Conservation (phyloP, 2,329 filamentous ascomycete species). For the Leptosphaerulina australis region DNA sequence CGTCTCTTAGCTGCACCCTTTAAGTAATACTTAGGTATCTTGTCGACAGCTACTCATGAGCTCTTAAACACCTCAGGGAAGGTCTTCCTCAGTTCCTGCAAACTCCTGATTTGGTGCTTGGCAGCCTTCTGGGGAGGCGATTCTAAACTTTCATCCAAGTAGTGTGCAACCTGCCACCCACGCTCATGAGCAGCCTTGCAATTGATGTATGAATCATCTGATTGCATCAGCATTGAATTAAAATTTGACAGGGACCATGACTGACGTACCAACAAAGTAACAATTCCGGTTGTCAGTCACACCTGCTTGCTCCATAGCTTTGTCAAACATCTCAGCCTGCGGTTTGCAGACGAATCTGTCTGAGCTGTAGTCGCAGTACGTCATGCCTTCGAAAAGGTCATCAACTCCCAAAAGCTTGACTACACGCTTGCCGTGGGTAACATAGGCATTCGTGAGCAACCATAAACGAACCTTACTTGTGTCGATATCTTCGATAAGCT, state of each 20-base stretch:
- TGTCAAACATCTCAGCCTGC: conserved; percentile 78
- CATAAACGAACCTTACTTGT: conserved; percentile 82
- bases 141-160: conserved; percentile 77
- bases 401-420: conserved; percentile 80
- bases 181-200: conserved; percentile 75
- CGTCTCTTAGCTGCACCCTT: background rate
- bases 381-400: conserved; percentile 91
- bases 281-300: conserved; percentile 72
- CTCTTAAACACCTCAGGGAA: conserved; percentile 87
- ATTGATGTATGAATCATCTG: conserved; percentile 87
- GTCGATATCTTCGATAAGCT: conserved; percentile 82
- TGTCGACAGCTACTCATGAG: background rate
- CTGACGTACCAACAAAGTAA: conserved; percentile 83
- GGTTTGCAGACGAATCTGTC: conserved; percentile 86
- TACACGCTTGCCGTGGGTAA: conserved; percentile 84
- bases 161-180: conserved; percentile 86
- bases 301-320: conserved; percentile 85
- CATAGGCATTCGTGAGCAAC: conserved; percentile 96
- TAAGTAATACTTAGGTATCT: background rate
- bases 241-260: background rate
- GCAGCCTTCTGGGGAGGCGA: conserved; percentile 69
- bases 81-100: conserved; percentile 74
- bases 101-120: conserved; percentile 73
- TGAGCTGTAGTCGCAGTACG: conserved; percentile 85
- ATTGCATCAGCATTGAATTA: conserved; percentile 17